phyloP scores from a whole-genome alignment of 805 yeast species.

The Wickerhamiella kurtzmanii region DNA sequence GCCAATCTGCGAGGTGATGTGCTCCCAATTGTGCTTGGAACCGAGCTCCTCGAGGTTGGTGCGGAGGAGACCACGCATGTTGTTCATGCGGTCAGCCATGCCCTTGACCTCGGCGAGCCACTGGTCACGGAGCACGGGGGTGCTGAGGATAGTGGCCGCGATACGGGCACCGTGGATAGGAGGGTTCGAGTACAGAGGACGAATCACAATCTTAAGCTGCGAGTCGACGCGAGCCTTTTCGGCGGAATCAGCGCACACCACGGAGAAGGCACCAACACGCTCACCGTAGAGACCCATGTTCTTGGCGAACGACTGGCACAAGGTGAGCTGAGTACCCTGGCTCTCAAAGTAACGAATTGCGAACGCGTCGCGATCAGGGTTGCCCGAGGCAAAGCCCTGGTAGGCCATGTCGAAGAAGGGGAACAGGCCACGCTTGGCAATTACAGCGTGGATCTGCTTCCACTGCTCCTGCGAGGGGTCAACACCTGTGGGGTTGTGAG shows the following conservation, averaged over 20 bases:
- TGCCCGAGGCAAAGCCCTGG: constrained; percentile 94
- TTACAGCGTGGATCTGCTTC: constrained; percentile 50
- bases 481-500: constrained; percentile 95
- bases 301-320: constrained; percentile 94
- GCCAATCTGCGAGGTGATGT: constrained; percentile 80
- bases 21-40: constrained; percentile 91
- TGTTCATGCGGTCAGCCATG: constrained; percentile 72
- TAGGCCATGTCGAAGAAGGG: constrained; percentile 89
- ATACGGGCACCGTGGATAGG: constrained; percentile 94
- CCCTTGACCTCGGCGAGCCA: constrained; percentile 77
- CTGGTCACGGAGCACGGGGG: constrained; percentile 52
- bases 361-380: constrained; percentile 68
- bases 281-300: constrained; percentile 97
- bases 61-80: constrained; percentile 63
- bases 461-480: constrained; percentile 82
- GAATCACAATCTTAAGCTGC: constrained; percentile 60
- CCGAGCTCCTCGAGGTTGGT: constrained; percentile 43
- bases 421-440: constrained; percentile 51
- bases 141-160: constrained; percentile 59
- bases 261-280: constrained; percentile 86
- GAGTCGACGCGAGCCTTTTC: constrained; percentile 49
- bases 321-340: constrained; percentile 44
- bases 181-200: constrained; percentile 84
- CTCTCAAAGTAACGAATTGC: constrained; percentile 49
- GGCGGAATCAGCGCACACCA: constrained; percentile 34